A percentile compares a stretch with the other conserved stretches of the same genome.
Evolutionary conservation across 2,329 filamentous ascomycete species (phyloP).

Genomic region (Colletotrichum gloeosporioides): DNA sequence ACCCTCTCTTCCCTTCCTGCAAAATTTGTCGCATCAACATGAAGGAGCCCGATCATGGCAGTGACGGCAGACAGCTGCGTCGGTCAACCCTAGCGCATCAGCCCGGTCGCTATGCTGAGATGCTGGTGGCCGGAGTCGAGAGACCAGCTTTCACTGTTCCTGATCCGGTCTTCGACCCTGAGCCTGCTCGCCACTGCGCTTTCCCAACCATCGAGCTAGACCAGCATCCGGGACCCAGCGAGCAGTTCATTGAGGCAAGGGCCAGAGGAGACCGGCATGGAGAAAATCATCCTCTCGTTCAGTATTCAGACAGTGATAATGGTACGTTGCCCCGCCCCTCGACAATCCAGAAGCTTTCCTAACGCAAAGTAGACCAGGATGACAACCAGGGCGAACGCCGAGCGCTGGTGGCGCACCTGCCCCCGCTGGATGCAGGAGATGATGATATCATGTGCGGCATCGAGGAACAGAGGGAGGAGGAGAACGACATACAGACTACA

Average conservation of each 20-base stretch:
- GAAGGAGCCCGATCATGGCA: background rate
- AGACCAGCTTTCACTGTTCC: conserved; percentile 21
- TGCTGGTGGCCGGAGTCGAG: background rate
- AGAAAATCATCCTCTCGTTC: background rate
- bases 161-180: conserved; percentile 28
- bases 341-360: background rate
- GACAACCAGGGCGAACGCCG: background rate
- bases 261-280: background rate
- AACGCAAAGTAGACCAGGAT: background rate
- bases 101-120: conserved; percentile 30
- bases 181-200: conserved; percentile 26
- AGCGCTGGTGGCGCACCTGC: background rate
- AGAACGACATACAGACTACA: background rate
- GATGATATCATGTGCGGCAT: background rate
- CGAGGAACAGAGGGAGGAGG: background rate
- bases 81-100: background rate
- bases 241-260: background rate
- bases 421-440: background rate
- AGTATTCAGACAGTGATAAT: background rate
- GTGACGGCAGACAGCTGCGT: background rate
- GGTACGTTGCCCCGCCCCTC: background rate
- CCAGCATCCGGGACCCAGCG: conserved; percentile 21
- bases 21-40: background rate
- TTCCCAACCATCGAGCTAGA: conserved; percentile 28
- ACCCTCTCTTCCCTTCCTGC: background rate